Base-by-base conservation (phyloP, 352 stramenopile genomes). In the Plasmopara muralis region DNA sequence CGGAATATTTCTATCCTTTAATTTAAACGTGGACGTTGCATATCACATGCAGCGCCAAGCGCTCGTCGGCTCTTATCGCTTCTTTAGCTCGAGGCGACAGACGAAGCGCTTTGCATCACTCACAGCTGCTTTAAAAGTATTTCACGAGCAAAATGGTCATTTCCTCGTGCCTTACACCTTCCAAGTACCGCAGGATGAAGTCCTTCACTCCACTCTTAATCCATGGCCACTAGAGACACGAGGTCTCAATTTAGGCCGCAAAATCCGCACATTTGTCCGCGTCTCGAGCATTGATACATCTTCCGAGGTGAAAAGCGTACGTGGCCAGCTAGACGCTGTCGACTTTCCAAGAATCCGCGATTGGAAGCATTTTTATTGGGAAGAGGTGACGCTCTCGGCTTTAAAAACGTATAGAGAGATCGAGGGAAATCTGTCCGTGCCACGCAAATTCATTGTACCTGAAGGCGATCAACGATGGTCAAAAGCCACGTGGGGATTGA, bases 331-430 rank as follows among this genome's bases (percentile, higher is more conserved):
- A 30, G 41, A 60, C 0, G 43, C 44, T 18, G 45, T 80, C 8
- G 64, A 60, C 0, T 68, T 83, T 28, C 68, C 68, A 1, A 6
- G 51, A 31, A 41, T 68, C 6, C 29, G 49, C 0, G 54, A 83
- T 35, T 85, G 75, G 69, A 68, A 60, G 33, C 59, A 48, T 13
- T 80, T 78, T 39, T 57, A 75, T 25, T 83, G 69, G 69, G 47
- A 67, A 35, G 33, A 62, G 9, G 55, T 60, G 29, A 38, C 42
- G 10, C 20, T 80, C 6, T 35, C 66, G 7, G 70, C 70, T 2
- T 40, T 85, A 5, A 61, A 52, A 12, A 60, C 34, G 15, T 85
- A 68, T 39, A 53, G 66, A 40, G 9, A 62, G 7, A 38, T 64
- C 6, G 9, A 70, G 13, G 68, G 66, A 5, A 16, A 82, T 56